A percentile compares a stretch with the other conserved stretches of the same genome.
phyloP scores from a whole-genome alignment of 805 yeast genomes.

The Saccharomycopsis lassenensis region DNA sequence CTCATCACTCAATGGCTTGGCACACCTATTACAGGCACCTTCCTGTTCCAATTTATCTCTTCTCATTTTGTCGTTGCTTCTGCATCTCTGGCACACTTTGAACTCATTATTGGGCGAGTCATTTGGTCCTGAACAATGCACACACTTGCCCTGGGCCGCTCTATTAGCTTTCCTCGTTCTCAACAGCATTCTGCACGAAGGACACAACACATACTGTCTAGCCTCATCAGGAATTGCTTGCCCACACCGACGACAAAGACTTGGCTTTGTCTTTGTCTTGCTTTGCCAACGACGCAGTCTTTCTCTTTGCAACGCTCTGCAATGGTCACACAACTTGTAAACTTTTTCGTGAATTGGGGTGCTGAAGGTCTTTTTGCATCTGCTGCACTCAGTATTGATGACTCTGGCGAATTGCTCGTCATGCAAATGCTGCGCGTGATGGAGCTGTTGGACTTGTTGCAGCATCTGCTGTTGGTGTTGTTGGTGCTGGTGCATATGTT shows the following conservation, averaged over 20 bases:
- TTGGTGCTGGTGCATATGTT: slow-evolving; percentile 36
- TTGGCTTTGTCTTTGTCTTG: slow-evolving; percentile 46
- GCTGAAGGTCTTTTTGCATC: slow-evolving; percentile 53
- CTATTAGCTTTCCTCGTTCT: slow-evolving; percentile 46
- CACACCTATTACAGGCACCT: slow-evolving; percentile 58
- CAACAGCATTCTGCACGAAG: slow-evolving; percentile 43
- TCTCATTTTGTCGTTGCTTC: slow-evolving; percentile 49
- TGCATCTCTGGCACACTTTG: slow-evolving; percentile 57
- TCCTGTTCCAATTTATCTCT: slow-evolving; percentile 43
- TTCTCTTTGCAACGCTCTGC: slow-evolving; percentile 53
- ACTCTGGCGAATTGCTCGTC: slow-evolving; percentile 7
- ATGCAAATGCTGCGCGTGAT: slow-evolving; percentile 1
- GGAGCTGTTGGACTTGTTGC: slow-evolving; percentile 1
- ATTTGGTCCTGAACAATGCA: slow-evolving; percentile 55
- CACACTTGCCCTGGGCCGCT: slow-evolving; percentile 54
- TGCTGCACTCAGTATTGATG: slow-evolving; percentile 29
- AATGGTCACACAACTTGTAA: slow-evolving; percentile 51
- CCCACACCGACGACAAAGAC: slow-evolving; percentile 60
- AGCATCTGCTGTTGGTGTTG: slow-evolving; percentile 7
- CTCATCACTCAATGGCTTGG: slow-evolving; percentile 32
- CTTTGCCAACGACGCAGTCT: slow-evolving; percentile 56
- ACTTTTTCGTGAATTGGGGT: slow-evolving; percentile 32
- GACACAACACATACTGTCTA: slow-evolving; percentile 46
- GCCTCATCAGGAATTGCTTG: slow-evolving; percentile 39
- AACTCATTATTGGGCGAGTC: slow-evolving; percentile 34